Percentiles rank a stretch among this genome's conserved stretches.
Evolutionary conservation across 78 protist genomes (phyloP).

Genomic region (Planoprotostelium fungivorum): DNA sequence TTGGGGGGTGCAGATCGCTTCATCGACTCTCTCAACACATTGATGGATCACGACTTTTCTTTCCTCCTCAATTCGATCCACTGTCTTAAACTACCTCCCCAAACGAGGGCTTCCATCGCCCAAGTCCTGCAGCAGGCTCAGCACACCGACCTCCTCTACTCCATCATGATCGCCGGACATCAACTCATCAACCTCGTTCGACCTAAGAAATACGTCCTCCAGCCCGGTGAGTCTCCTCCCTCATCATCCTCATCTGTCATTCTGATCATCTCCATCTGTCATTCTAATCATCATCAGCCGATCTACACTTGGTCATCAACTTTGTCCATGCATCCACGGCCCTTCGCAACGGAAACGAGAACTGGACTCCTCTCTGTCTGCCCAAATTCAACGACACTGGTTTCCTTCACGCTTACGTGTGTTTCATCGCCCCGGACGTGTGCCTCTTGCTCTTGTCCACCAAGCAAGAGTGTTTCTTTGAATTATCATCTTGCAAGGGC

Average conservation of each 20-base stretch:
- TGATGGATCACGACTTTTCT: not conserved
- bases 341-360: constrained; percentile 38
- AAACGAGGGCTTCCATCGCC: not conserved
- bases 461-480: constrained; percentile 41
- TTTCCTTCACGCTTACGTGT: constrained; percentile 53
- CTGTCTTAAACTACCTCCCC: not conserved
- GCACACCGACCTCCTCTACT: not conserved
- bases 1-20: constrained; percentile 4
- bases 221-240: constrained; percentile 19
- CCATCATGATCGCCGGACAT: constrained; percentile 16
- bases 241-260: not conserved
- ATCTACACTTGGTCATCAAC: constrained; percentile 49
- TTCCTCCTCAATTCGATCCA: not conserved
- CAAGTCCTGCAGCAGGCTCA: not conserved
- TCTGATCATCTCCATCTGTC: not conserved
- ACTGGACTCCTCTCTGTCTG: constrained; percentile 60
- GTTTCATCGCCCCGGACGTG: constrained; percentile 39
- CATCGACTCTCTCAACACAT: not conserved
- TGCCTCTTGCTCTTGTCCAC: constrained; percentile 56
- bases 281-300: not conserved
- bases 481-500: constrained; percentile 25
- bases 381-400: constrained; percentile 49
- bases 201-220: constrained; percentile 42
- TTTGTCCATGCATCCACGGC: constrained; percentile 43
- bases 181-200: constrained; percentile 42